These are phyloP conservation scores for Erodium texanum DNA, from an alignment of 441 rosid species.

Conservation along the genomic window DNA sequence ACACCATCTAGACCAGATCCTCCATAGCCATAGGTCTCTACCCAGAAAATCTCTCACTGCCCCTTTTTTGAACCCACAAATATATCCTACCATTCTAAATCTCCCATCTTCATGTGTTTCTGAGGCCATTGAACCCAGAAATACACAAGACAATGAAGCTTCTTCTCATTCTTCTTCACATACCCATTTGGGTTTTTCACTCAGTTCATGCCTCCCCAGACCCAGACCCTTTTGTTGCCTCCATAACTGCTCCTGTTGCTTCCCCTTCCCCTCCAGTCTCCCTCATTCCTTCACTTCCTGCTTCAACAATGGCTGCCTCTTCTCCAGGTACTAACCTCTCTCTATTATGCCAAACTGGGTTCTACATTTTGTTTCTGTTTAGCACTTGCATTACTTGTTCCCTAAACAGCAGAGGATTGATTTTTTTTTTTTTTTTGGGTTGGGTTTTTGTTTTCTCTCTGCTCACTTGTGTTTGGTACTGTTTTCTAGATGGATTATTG, in stretches of 20 bases:
- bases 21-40: neutral
- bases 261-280: conserved; percentile 24
- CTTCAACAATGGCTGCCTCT: conserved; percentile 38
- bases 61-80: conserved; percentile 12
- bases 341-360: neutral
- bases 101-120: conserved; percentile 29
- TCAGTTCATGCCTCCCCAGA: conserved; percentile 20
- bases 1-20: neutral
- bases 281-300: conserved; percentile 28
- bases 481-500: neutral
- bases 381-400: too few relatives aligned
- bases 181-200: conserved; percentile 26
- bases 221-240: conserved; percentile 23
- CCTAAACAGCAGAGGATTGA: neutral
- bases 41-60: conserved; percentile 1
- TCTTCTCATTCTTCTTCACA: conserved; percentile 28
- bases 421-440: too few relatives aligned
- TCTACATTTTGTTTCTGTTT: neutral
- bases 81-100: neutral
- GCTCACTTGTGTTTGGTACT: neutral
- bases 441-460: neutral
- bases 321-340: conserved; percentile 55
- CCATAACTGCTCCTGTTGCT: conserved; percentile 20
- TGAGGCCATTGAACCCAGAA: neutral
- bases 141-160: conserved; percentile 29